Evolutionary conservation across 306 rosid genomes (phyloP), one percentile per base, ranked within the genome.

Genomic region (Abrus pulchellus): DNA sequence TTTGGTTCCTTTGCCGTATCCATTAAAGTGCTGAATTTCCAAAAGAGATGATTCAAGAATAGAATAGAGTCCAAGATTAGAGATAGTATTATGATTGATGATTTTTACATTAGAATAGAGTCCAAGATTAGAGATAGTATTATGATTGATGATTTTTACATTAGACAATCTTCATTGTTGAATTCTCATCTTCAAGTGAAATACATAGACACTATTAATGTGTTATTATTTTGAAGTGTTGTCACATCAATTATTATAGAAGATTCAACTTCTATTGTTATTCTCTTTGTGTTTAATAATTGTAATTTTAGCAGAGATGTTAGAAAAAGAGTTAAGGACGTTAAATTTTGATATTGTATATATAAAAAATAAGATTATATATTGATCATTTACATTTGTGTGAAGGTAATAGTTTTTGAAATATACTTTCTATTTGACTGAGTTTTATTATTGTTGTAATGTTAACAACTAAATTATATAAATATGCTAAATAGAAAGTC

Each of bases 11-110:
- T 91, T 82, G 97, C 92, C 29, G 0, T 84, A 66, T 93, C 98
- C 0, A 82, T 93, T 77, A 89, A 85, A 68, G 6, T 83, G 56
- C 80, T 93, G 75, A 93, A 93, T 77, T 93, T 91, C 69, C 98
- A 91, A 82, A 91, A 11, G 62, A 87, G 93, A 81, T 91, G 83
- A 91, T 47, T 13, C 3, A 45, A 79, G 32, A 20, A 20, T 20
- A 20, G 20, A 38, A 36, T 72, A 8, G 72, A 68, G 67, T 38
- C 27, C 59, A 61, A 52, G 61, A 83, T 43, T 43, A 60, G 28
- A 76, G 50, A 68, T 20, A 20, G 20, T 20, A 20, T 20, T 61
- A 54, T 56, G 60, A 36, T 66, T 41, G 41, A 43, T 48, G 70
- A n/a, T n/a, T n/a, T n/a, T n/a, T n/a, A n/a, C n/a, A n/a, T n/a